Conservation (phyloP, 441 rosid species). For the Brassica balearica region DNA sequence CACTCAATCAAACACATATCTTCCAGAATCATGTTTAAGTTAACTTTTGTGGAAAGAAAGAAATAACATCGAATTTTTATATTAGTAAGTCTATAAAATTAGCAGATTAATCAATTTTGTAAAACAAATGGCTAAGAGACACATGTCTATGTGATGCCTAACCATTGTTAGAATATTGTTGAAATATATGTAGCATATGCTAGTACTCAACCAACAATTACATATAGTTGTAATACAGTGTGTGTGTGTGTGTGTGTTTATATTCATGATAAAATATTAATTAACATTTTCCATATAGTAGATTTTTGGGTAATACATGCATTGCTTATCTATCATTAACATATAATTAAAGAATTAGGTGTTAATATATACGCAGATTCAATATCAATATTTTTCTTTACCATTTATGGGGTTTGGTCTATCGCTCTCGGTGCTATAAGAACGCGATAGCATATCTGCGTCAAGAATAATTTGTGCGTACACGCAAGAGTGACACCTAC, state of each 20-base stretch:
- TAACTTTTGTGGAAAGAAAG: background rate
- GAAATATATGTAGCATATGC: no score
- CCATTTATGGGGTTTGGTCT: constrained; percentile 30
- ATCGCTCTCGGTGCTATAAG: constrained; percentile 20
- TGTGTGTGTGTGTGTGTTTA: no score
- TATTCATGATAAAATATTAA: no score
- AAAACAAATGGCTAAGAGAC: background rate
- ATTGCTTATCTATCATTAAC: background rate
- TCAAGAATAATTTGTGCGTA: constrained; percentile 43
- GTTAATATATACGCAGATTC: background rate
- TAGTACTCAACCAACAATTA: no score
- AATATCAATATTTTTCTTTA: constrained; percentile 20
- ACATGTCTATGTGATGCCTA: constrained; percentile 29
- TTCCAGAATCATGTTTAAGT: background rate
- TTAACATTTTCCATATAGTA: no score
- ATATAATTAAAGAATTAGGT: background rate
- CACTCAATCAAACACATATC: constrained; percentile 20
- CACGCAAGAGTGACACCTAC: constrained; percentile 41
- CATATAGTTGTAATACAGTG: no score
- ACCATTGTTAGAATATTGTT: background rate
- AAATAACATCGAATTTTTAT: background rate
- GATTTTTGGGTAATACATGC: background rate
- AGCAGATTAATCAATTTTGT: background rate
- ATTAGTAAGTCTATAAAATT: background rate
- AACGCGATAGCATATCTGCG: constrained; percentile 29